Evolutionary conservation across 768 basidiomycete species (phyloP), one percentile per base, ranked within the genome.

Genomic region (Lenzites betulinus): DNA sequence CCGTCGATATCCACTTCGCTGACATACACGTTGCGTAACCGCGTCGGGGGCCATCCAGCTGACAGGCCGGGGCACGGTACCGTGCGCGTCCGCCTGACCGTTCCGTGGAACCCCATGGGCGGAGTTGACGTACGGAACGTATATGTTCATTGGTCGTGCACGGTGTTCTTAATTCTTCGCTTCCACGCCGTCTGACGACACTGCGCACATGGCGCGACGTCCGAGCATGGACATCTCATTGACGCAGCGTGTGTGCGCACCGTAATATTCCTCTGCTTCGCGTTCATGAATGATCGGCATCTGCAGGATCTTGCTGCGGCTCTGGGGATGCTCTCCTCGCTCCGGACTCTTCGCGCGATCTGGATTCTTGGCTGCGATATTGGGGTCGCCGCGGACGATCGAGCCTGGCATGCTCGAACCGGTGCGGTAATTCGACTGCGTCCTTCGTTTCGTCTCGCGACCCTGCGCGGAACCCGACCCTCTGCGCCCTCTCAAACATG

Each of bases 91-190:
- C 61, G 48, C 56, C 54, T 63, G 61, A 63, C 56, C 54, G 39
- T 53, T n/a, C 47, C 51, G 61, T 63, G 61, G 61, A 58, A 58
- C 51, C 51, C 51, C 54, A 7, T 22, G 20, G 48, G 28, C 23
- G 25, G 23, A 23, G 16, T 58, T 63, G 61, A 63, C 61, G 61
- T 63, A 63, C 61, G 56, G 44, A 50, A 23, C 26, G 48, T 39
- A 52, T 43, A 47, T 48, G 48, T 41, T 36, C 44, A 55, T 63
- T 58, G 49, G 61, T 63, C 61, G 52, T 63, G 28, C 46, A 15
- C 20, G 3, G 23, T n/a, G n/a, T 54, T 50, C 47, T 49, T n/a
- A 41, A 44, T 25, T 33, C 39, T 51, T 51, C 48, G 56, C 48
- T 43, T 58, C 56, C 55, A 26, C 38, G 38, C n/a, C 36, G 25